Evolutionary conservation across 1,284 basidiomycete genomes (phyloP).

Genomic region (Lignosus rhinocerotis): DNA sequence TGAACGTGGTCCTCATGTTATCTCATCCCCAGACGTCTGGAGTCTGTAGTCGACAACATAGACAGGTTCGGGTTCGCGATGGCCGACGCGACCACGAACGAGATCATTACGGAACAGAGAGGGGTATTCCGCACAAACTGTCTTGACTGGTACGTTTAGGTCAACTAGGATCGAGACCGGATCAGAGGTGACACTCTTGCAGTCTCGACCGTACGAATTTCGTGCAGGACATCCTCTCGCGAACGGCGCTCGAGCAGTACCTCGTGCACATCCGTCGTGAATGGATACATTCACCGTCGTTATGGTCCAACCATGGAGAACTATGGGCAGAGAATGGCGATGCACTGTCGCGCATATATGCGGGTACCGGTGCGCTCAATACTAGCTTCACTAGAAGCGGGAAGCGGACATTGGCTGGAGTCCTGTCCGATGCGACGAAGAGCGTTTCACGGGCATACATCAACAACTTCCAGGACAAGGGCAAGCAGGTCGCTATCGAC

Average conservation of each 20-base stretch:
- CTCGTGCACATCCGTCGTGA: slow-evolving; percentile 68
- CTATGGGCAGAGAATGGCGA: slow-evolving; percentile 98
- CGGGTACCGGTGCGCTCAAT: slow-evolving; percentile 95
- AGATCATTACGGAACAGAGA: slow-evolving; percentile 79
- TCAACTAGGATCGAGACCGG: neutral
- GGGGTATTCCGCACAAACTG: slow-evolving; percentile 96
- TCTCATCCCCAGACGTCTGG: slow-evolving; percentile 50
- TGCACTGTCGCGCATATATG: slow-evolving; percentile 88
- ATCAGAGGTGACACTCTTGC: neutral
- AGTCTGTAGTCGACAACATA: slow-evolving; percentile 62
- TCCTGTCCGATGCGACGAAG: slow-evolving; percentile 95
- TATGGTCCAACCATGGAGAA: slow-evolving; percentile 90
- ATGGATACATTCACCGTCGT: slow-evolving; percentile 66
- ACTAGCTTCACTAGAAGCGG: slow-evolving; percentile 94
- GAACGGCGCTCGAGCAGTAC: slow-evolving; percentile 75
- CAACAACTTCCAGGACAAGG: slow-evolving; percentile 97
- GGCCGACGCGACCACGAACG: slow-evolving; percentile 64
- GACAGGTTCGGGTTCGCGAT: slow-evolving; percentile 88
- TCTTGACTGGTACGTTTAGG: slow-evolving; percentile 79
- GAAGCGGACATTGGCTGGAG: slow-evolving; percentile 88
- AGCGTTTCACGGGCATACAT: slow-evolving; percentile 95
- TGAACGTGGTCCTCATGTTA: neutral
- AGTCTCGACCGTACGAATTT: slow-evolving; percentile 99
- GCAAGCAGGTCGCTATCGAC: slow-evolving; percentile 94
- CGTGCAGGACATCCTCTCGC: slow-evolving; percentile 89